Evolutionary conservation across 768 basidiomycete species (phyloP).

Genomic region (Mycena floridula): DNA sequence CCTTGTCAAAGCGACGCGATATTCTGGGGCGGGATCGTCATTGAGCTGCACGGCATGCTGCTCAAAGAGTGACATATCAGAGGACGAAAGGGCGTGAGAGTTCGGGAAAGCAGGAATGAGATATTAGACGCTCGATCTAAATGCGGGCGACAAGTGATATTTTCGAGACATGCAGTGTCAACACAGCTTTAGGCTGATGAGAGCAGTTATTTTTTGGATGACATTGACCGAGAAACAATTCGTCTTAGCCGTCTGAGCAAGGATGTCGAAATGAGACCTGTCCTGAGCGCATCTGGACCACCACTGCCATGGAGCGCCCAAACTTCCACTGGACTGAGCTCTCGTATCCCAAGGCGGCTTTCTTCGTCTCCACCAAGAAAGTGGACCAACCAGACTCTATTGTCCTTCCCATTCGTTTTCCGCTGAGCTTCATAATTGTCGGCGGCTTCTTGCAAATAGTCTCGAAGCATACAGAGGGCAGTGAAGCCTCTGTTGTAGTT

Average conservation of each 20-base stretch:
- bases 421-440: not conserved
- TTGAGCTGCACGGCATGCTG: not conserved
- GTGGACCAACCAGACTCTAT: conserved; percentile 2
- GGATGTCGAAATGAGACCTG: not conserved
- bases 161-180: not conserved
- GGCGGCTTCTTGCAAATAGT: not conserved
- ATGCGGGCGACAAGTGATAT: not conserved
- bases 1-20: conserved; percentile 4
- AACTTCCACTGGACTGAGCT: not conserved
- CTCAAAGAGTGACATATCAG: not conserved
- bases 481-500: not conserved
- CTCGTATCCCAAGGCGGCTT: conserved; percentile 1
- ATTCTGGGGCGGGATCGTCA: conserved; percentile 12
- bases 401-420: not conserved
- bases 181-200: not conserved
- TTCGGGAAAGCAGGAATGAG: not conserved
- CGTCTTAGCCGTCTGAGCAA: not conserved
- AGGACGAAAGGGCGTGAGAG: not conserved
- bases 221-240: not conserved
- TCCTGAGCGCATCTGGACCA: not conserved
- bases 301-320: not conserved
- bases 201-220: not conserved
- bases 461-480: not conserved
- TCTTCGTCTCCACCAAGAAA: not conserved
- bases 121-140: not conserved